phyloP scores from a whole-genome alignment of 352 stramenopile species.

The Globisporangium barbulae region DNA sequence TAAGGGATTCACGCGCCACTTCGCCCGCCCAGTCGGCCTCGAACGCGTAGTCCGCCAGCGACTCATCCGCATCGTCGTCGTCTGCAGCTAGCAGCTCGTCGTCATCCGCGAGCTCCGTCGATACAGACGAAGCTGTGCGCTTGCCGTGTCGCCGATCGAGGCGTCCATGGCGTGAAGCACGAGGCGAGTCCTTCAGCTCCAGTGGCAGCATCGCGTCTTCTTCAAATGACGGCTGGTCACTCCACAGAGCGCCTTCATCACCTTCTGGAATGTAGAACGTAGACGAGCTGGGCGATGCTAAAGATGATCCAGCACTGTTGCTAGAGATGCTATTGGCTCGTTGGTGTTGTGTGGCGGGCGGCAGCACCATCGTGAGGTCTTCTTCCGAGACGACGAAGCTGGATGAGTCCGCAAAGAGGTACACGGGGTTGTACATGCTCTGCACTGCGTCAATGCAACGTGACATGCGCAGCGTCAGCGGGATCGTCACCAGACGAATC shows the following conservation, averaged over 20 bases:
- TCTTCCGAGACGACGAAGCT: slow-evolving; percentile 73
- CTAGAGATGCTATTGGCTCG: slow-evolving; percentile 4
- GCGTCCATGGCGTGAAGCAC: neutral
- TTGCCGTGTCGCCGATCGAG: slow-evolving; percentile 3
- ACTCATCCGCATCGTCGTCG: slow-evolving; percentile 14
- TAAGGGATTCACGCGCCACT: slow-evolving; percentile 5
- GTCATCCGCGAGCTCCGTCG: slow-evolving; percentile 12
- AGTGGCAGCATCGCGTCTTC: slow-evolving; percentile 33
- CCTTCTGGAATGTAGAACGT: neutral
- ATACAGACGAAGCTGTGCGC: slow-evolving; percentile 14
- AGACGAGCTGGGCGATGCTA: slow-evolving; percentile 3
- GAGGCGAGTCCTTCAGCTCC: slow-evolving; percentile 45
- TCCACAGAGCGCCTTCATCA: neutral
- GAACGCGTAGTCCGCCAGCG: slow-evolving; percentile 69
- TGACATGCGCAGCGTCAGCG: slow-evolving; percentile 68
- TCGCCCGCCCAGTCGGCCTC: slow-evolving; percentile 74
- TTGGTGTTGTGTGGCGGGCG: slow-evolving; percentile 12
- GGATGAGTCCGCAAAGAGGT: slow-evolving; percentile 65
- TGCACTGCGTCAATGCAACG: slow-evolving; percentile 78
- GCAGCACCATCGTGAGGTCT: slow-evolving; percentile 43
- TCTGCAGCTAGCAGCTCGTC: slow-evolving; percentile 28
- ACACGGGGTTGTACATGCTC: slow-evolving; percentile 28
- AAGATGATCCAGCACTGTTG: neutral
- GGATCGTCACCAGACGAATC: slow-evolving; percentile 54
- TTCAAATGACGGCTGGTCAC: neutral